Evolutionary conservation across 768 basidiomycete genomes (phyloP).

Genomic region (Hygrophorus pudorinus): DNA sequence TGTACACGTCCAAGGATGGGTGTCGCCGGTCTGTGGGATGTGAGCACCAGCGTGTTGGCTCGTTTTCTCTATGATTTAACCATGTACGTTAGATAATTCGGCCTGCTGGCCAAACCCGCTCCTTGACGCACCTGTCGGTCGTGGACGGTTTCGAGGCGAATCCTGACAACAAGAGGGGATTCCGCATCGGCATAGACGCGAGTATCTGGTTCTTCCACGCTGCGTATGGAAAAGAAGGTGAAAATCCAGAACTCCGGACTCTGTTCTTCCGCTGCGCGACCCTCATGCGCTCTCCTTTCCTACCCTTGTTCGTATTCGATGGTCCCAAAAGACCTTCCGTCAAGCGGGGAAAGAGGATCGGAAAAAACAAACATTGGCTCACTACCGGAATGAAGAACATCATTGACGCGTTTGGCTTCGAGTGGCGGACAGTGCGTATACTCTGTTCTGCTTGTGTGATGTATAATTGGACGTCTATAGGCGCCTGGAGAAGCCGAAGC

Average conservation of each 20-base stretch:
- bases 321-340: conserved; percentile 74
- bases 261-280: conserved; percentile 78
- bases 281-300: conserved; percentile 67
- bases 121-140: conserved; percentile 68
- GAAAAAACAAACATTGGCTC: conserved; percentile 51
- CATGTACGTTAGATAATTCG: conserved; percentile 41
- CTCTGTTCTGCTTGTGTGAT: conserved; percentile 11
- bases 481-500: conserved; percentile 96
- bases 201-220: conserved; percentile 82
- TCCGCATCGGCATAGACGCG: conserved; percentile 72
- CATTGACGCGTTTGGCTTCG: conserved; percentile 72
- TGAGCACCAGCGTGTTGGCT: neutral
- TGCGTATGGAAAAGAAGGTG: conserved; percentile 64
- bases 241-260: conserved; percentile 80
- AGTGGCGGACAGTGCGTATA: conserved; percentile 52
- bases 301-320: conserved; percentile 89
- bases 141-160: conserved; percentile 68
- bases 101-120: conserved; percentile 62
- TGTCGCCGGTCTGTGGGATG: conserved; percentile 36
- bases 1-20: conserved; percentile 27
- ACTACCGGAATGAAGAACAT: conserved; percentile 71
- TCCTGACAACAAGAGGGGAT: conserved; percentile 53
- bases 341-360: conserved; percentile 71
- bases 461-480: conserved; percentile 28
- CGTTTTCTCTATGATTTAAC: neutral